These are phyloP conservation scores for Cardiospermum halicacabum DNA, from an alignment of 345 rosid species.

Conservation along the genomic window DNA sequence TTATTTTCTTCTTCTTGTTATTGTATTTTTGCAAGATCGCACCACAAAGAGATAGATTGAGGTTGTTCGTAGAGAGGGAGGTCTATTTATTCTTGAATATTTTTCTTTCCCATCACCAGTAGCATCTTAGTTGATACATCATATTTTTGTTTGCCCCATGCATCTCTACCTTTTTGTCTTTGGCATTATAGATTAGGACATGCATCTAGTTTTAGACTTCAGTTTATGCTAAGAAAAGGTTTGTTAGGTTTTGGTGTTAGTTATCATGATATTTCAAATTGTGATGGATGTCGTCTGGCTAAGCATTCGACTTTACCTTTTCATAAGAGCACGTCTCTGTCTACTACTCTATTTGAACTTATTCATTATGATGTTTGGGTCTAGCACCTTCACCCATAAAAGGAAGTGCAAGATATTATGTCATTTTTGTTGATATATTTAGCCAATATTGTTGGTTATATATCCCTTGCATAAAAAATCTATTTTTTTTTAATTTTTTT, in stretches of 20 bases:
- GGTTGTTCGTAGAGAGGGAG: background rate
- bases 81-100: background rate
- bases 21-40: background rate
- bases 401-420: background rate
- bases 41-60: background rate
- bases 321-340: background rate
- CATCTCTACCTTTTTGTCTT: background rate
- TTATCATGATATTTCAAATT: background rate
- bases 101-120: background rate
- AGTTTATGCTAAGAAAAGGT: background rate
- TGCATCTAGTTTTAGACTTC: background rate
- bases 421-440: too few relatives aligned
- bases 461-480: background rate
- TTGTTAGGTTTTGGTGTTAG: background rate
- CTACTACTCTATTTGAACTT: background rate
- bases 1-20: background rate
- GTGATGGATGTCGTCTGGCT: background rate
- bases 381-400: background rate
- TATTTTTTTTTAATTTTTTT: too few relatives aligned
- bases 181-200: background rate
- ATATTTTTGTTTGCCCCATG: too few relatives aligned
- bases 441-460: background rate
- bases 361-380: background rate
- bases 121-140: background rate
- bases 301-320: background rate